Evolutionary conservation across 192 early-diverging fungal species (phyloP), one percentile per base, ranked within the genome.

Genomic region (Spizellomyces sp.): DNA sequence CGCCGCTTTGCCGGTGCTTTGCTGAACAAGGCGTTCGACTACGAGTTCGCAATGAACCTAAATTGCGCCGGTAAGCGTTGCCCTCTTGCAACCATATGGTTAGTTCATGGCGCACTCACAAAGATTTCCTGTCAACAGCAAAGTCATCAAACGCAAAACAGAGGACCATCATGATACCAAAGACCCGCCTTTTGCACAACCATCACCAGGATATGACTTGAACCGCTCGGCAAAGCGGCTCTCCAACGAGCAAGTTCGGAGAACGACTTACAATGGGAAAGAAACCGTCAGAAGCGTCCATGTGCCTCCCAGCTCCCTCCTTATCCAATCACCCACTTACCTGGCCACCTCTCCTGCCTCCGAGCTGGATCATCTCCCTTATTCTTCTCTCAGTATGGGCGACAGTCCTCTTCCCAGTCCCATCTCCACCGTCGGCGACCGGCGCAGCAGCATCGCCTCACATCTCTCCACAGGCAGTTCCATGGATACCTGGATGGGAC

Each of bases 11-110:
- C 68, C 19, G 68, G 8, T 27, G 42, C n/a, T 62, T 70, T 45
- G 68, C 68, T 19, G 68, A 70, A 19, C 68, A 70, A 60, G 68
- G 68, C 15, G 68, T 70, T 14, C 55, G 68, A 8, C 21, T 70
- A 7, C 68, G 68, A 10, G 41, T 70, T 6, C 68, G 68, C 21
- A 70, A 70, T 22, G 68, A 70, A 46, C 58, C 68, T 14, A 70
- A 70, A 62, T 59, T 70, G 5, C 19, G 68, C 17, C 7, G 68
- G 68, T 70, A 15, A 19, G 52, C 52, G 2, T n/a, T 61, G 0
- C 4, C 2, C 27, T 61, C 59, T 61, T 14, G 14, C 59, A 61
- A 19, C 2, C 36, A n/a, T 14, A 61, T n/a, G 1, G 17, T 54
- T 15, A 2, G 17, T 15, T 15, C 2, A 61, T 61, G 2, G 4